Base-by-base conservation (phyloP, 1,284 basidiomycete genomes). In the Rugosomyces carneus region DNA sequence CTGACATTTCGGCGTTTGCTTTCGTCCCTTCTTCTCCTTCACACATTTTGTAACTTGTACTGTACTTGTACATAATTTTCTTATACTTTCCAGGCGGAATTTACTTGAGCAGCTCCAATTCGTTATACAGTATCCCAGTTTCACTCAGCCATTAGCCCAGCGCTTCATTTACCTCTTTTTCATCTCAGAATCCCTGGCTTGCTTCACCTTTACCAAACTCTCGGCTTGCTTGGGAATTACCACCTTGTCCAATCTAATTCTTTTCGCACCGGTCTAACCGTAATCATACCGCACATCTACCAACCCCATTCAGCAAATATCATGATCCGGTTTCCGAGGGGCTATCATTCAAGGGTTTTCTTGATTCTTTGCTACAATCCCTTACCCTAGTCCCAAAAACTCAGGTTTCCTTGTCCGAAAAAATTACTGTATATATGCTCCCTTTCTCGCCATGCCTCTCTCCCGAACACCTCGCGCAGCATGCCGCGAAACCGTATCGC, bases 261-360 rank as follows among this genome's bases (percentile, higher is more conserved):
- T 16, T 11, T 34, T 49, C 49, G 51, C 45, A 36, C 53, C 53
- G 52, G 44, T 47, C 24, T 21, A 15, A 37, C 55, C 52, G 52
- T 47, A 52, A 36, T 44, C 41, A 40, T 44, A 13, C 46, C 44
- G 47, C 40, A 42, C 37, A 52, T 50, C 52, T 40, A 45, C 42
- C 46, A 53, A n/a, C 53, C 47, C 53, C 51, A 54, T 56, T 37
- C 13, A 45, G 47, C 44, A 49, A 19, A 24, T 24, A 54, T 48
- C 55, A 56, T 54, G 57, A 58, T 58, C 57, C 57, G 57, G 45
- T 46, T 58, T 50, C 55, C 49, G 53, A 55, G 53, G 51, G 31
- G 46, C 39, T 32, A 44, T n/a, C 27, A 29, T n/a, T 34, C 9
- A 29, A 40, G 27, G 45, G 24, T 29, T 44, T 45, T 38, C n/a